A percentile compares a stretch with the other conserved stretches of the same genome.
Evolutionary conservation across 2,329 filamentous ascomycete genomes (phyloP).

Genomic region (Sarocladiaceae sp.): DNA sequence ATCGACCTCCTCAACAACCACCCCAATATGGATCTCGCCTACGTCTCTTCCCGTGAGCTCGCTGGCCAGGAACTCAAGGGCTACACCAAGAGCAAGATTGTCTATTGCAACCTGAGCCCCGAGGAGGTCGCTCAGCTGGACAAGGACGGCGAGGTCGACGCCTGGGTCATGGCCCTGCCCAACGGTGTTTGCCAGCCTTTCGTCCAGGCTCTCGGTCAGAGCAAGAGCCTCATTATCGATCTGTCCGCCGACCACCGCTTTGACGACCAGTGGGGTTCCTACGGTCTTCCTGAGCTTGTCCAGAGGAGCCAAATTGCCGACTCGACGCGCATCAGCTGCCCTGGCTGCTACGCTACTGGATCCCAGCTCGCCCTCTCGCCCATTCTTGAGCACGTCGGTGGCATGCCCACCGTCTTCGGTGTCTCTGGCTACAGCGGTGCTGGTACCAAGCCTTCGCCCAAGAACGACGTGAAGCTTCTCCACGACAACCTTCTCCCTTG

Average conservation of each 20-base stretch:
- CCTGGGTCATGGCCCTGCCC: conserved; percentile 95
- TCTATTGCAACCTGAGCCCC: conserved; percentile 81
- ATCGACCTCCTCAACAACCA: conserved; percentile 83
- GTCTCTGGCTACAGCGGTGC: conserved; percentile 93
- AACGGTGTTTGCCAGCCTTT: conserved; percentile 94
- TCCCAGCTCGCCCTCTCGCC: conserved; percentile 86
- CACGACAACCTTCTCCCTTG: conserved; percentile 69
- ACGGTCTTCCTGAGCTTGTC: conserved; percentile 82
- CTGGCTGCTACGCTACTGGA: conserved; percentile 91
- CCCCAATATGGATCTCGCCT: conserved; percentile 79
- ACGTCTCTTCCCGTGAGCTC: conserved; percentile 91
- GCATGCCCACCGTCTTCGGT: conserved; percentile 78
- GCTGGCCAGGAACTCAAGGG: conserved; percentile 80
- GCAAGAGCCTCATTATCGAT: conserved; percentile 76
- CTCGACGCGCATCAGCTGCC: conserved; percentile 70
- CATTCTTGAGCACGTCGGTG: conserved; percentile 68
- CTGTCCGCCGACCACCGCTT: conserved; percentile 97
- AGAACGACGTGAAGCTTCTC: conserved; percentile 82
- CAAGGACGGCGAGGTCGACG: conserved; percentile 77
- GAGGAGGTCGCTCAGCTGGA: conserved; percentile 86
- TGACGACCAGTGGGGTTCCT: conserved; percentile 65
- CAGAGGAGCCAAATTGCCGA: conserved; percentile 69
- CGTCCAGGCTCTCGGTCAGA: conserved; percentile 76
- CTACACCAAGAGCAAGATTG: conserved; percentile 86
- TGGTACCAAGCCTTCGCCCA: conserved; percentile 86